phyloP scores from a whole-genome alignment of 1,284 basidiomycete genomes.

The Xerocomus minutiporus region DNA sequence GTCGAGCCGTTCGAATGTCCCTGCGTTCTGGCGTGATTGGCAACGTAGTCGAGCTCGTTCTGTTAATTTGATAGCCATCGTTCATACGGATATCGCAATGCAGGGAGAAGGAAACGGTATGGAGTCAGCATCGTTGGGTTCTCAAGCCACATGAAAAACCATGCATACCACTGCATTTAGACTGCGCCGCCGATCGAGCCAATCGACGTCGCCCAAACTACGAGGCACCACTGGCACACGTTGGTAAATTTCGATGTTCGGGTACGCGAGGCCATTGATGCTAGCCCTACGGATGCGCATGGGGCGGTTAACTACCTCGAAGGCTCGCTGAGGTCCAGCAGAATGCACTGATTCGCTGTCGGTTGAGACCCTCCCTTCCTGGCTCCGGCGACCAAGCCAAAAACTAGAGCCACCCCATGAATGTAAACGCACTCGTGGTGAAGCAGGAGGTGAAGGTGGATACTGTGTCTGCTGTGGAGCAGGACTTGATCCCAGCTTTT shows the following conservation, averaged over 20 bases:
- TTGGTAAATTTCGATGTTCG: conserved; percentile 36
- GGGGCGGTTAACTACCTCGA: conserved; percentile 71
- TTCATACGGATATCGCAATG: conserved; percentile 1
- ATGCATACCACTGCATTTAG: conserved; percentile 59
- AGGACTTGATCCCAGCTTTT: conserved; percentile 42
- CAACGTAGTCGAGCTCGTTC: conserved; percentile 65
- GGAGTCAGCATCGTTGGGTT: conserved; percentile 14
- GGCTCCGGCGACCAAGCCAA: conserved; percentile 38
- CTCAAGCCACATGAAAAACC: conserved; percentile 15
- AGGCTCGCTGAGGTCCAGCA: conserved; percentile 44
- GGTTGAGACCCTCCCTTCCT: conserved; percentile 43
- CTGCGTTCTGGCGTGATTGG: conserved; percentile 41
- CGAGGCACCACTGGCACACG: conserved; percentile 38
- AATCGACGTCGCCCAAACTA: conserved; percentile 66
- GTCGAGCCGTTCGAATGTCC: conserved; percentile 41
- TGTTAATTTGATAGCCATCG: conserved; percentile 30
- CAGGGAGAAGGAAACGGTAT: conserved; percentile 8
- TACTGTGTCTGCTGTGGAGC: conserved; percentile 37
- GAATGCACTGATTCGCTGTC: conserved; percentile 48
- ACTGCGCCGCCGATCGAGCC: conserved; percentile 67
- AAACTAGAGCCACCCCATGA: conserved; percentile 51
- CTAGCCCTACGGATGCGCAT: conserved; percentile 45
- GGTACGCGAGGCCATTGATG: conserved; percentile 44
- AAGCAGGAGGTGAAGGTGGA: conserved; percentile 42
- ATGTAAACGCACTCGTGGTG: conserved; percentile 45